These are phyloP conservation scores for Hortaea sp. DNA, from an alignment of 2,329 filamentous ascomycete species.

Conservation along the genomic window DNA sequence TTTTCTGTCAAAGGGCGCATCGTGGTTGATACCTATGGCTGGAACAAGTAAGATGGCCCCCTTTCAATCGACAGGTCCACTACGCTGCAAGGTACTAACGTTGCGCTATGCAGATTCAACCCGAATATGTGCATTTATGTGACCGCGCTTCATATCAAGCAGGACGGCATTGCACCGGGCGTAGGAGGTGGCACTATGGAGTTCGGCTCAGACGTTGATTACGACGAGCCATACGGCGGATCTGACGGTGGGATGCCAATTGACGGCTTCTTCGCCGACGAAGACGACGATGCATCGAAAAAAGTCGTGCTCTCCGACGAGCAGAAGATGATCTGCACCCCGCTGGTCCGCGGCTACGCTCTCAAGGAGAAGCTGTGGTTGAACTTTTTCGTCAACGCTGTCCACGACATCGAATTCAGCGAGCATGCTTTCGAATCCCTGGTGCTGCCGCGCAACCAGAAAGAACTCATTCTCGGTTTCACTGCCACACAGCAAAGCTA, in stretches of 20 bases:
- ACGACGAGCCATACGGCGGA: constrained; percentile 12
- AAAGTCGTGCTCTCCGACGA: constrained; percentile 16
- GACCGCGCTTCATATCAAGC: constrained; percentile 20
- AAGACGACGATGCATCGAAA: constrained; percentile 15
- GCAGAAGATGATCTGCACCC: constrained; percentile 25
- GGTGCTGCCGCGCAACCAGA: constrained; percentile 22
- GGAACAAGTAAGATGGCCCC: constrained; percentile 15
- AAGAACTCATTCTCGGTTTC: constrained; percentile 23
- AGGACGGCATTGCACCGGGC: neutral
- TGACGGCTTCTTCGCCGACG: constrained; percentile 23
- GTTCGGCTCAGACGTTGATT: constrained; percentile 8
- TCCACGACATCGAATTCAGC: constrained; percentile 22
- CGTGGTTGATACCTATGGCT: constrained; percentile 40
- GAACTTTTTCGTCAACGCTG: constrained; percentile 26
- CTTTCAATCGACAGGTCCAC: too few species aligned
- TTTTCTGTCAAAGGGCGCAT: constrained; percentile 40
- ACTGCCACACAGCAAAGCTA: constrained; percentile 21
- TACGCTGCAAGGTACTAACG: too few species aligned
- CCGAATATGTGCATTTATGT: constrained; percentile 32
- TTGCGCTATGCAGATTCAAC: constrained; percentile 27
- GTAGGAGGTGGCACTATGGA: constrained; percentile 3
- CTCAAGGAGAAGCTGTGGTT: constrained; percentile 27
- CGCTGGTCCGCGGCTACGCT: constrained; percentile 24
- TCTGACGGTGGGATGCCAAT: constrained; percentile 24
- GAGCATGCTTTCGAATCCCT: constrained; percentile 23